Evolutionary conservation across 2,329 filamentous ascomycete genomes (phyloP), one percentile per base, ranked within the genome.

Genomic region (Aspergillus aculeatus): DNA sequence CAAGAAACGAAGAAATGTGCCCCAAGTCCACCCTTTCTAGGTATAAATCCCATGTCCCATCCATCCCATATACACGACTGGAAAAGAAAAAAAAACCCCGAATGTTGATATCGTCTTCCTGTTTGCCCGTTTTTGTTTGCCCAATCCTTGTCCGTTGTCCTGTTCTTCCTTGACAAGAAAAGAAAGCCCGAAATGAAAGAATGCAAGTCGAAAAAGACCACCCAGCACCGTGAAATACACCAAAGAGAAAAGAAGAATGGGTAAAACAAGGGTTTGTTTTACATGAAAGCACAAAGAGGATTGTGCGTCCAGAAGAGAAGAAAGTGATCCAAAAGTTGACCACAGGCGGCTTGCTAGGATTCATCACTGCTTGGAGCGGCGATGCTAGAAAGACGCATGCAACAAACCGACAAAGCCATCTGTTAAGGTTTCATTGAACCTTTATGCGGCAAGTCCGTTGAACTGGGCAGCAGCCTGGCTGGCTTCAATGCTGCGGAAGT

Each of bases 401-500:
- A 23, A 29, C 16, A 26, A 54, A 49, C 35, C 23, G 47, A 58
- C 21, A 26, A 26, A 9, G 23, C 23, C 1, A 23, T 23, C 3
- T 5, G 7, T 7, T 26, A 23, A 54, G 32, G 35, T 47, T 19
- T 4, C 50, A 41, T 23, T 38, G n/a, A 50, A n/a, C 10, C 38
- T 69, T 75, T 68, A 75, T 38, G 68, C 71, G 53, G 74, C 69
- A 16, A 74, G 58, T 62, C 73, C 71, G 53, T 70, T 57, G 44
- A 73, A 66, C 47, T 75, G 70, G 47, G 71, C 70, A 55, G 73
- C 71, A 60, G 73, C 72, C 50, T 77, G 75, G 65, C 75, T 75
- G 56, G 76, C 76, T 59, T 77, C 75, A 55, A 78, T 73, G 52
- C 74, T 75, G 48, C 77, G 77, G 67, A 76, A 78, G 67, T 74